Percentiles rank a stretch among this genome's conserved stretches.
Evolutionary conservation across 1,284 basidiomycete species (phyloP).

Genomic region (Ustilago esculenta): DNA sequence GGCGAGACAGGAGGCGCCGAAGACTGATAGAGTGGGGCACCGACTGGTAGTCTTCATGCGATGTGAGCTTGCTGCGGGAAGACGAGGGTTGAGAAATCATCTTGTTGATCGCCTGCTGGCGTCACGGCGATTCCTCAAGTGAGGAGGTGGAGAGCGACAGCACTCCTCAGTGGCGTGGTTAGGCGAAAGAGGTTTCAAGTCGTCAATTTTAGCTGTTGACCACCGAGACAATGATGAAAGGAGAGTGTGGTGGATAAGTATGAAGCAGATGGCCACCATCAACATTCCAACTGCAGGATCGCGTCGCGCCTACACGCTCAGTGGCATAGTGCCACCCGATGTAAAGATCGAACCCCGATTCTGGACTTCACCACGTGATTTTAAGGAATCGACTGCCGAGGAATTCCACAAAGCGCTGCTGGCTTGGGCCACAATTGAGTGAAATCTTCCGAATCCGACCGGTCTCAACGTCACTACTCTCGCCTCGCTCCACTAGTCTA

Average conservation of each 20-base stretch:
- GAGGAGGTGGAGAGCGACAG: no score
- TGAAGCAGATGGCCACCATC: neutral
- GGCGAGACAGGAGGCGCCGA: constrained; percentile 32
- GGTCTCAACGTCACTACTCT: constrained; percentile 10
- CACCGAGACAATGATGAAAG: neutral
- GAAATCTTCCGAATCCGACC: constrained; percentile 44
- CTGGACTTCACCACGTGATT: constrained; percentile 29
- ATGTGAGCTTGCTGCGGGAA: constrained; percentile 32
- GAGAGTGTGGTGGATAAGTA: neutral
- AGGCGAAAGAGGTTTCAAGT: no score
- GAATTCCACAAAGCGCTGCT: neutral
- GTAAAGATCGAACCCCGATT: constrained; percentile 2
- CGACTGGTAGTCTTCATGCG: constrained; percentile 30
- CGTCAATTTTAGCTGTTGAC: no score
- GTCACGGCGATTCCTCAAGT: neutral
- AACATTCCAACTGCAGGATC: constrained; percentile 16
- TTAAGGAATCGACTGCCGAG: neutral
- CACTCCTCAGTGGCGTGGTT: no score
- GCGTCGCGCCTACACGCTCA: constrained; percentile 19
- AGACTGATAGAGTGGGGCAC: constrained; percentile 39
- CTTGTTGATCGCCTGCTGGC: neutral
- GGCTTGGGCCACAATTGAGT: neutral
- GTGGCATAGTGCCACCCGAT: constrained; percentile 8
- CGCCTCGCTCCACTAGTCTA: constrained; percentile 2
- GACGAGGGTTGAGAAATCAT: constrained; percentile 46